phyloP scores from a whole-genome alignment of 208 protist species.

The Wallacemonas sp. region DNA sequence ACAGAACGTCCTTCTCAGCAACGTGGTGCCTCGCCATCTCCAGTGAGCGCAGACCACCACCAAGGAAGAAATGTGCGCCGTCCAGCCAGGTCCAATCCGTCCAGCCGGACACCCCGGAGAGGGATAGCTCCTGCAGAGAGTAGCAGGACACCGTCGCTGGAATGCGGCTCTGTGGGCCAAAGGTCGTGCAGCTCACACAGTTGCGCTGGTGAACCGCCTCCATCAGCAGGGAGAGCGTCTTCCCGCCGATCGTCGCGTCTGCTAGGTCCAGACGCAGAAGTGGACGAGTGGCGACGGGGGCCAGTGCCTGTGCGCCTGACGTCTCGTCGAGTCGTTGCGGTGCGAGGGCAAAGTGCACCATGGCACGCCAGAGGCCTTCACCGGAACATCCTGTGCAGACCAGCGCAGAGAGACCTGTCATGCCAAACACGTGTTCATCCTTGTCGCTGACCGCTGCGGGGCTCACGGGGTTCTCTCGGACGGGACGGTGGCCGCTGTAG shows the following conservation, averaged over 20 bases:
- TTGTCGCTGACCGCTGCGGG: background rate
- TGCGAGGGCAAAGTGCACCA: background rate
- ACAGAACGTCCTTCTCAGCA: background rate
- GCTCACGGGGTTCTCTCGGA: too few species aligned
- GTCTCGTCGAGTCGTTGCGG: background rate
- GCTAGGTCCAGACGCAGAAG: background rate
- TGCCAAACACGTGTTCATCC: background rate
- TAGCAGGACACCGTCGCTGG: background rate
- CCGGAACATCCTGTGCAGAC: slow-evolving; percentile 6
- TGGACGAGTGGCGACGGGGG: background rate
- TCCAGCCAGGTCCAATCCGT: background rate
- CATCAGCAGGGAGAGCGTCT: background rate
- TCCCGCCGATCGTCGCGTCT: background rate
- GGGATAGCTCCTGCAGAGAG: background rate
- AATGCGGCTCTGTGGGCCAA: background rate
- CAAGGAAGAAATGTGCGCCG: background rate
- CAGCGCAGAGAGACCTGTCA: slow-evolving; percentile 1
- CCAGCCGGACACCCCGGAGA: background rate
- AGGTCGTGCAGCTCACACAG: background rate
- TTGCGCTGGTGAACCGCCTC: background rate
- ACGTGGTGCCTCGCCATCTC: background rate
- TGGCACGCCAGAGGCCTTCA: slow-evolving; percentile 8
- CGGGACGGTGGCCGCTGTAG: background rate
- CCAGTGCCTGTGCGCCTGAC: too few species aligned
- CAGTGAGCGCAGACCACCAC: background rate